These are phyloP conservation scores for Stenogyne calaminthoides DNA, from an alignment of 305 asterid species.

Conservation along the genomic window DNA sequence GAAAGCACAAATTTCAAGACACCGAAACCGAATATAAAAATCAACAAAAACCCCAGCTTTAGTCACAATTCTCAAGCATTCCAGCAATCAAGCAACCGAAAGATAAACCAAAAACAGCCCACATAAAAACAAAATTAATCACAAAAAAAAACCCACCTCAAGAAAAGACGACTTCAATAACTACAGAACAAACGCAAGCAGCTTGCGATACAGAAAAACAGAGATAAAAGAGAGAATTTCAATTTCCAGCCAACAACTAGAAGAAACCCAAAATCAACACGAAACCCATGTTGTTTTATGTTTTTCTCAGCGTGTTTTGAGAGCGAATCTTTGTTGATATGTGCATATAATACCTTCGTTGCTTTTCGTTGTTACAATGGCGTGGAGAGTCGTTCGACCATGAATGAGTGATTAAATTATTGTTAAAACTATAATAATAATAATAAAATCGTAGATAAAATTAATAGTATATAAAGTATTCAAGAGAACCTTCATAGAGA, in stretches of 20 bases:
- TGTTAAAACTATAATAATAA: constrained; percentile 1
- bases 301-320: constrained; percentile 22
- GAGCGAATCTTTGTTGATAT: constrained; percentile 11
- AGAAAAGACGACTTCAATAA: constrained; percentile 17
- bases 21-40: constrained; percentile 24
- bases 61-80: constrained; percentile 31
- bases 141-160: constrained; percentile 26
- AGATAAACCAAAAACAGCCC: constrained; percentile 25
- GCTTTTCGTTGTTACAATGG: constrained; percentile 40
- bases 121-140: constrained; percentile 7
- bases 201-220: neutral
- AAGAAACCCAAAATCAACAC: constrained; percentile 30
- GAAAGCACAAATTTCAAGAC: constrained; percentile 29
- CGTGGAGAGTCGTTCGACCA: constrained; percentile 39
- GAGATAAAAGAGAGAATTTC: constrained; percentile 8
- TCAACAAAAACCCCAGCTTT: constrained; percentile 30
- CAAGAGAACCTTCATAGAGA: constrained; percentile 26
- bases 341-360: constrained; percentile 24
- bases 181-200: constrained; percentile 15
- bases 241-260: constrained; percentile 30
- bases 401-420: constrained; percentile 36
- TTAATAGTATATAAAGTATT: neutral
- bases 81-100: constrained; percentile 37
- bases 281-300: constrained; percentile 31
- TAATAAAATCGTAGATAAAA: neutral